Percentiles rank a stretch among this genome's conserved stretches.
These are phyloP conservation scores for Gyrodon lividus DNA, from an alignment of 768 basidiomycete species.

Conservation along the genomic window DNA sequence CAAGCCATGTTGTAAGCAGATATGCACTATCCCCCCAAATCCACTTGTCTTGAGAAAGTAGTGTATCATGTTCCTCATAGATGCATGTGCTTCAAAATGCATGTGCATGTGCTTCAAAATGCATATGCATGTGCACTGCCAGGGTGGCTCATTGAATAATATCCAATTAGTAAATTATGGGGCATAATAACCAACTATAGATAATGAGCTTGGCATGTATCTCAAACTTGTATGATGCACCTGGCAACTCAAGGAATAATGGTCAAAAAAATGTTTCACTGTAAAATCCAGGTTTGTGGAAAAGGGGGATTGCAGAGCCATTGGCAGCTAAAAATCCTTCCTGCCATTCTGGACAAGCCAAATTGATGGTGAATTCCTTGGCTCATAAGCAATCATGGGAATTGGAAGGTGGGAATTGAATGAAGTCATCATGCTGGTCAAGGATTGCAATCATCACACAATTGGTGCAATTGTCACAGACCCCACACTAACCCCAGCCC, in stretches of 20 bases:
- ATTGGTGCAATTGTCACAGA: conserved; percentile 21
- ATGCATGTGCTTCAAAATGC: not conserved
- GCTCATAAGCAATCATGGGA: not conserved
- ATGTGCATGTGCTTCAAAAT: too few species aligned
- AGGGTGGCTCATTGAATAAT: too few species aligned
- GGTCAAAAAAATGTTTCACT: conserved; percentile 16
- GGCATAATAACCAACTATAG: not conserved
- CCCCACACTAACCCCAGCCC: conserved; percentile 16
- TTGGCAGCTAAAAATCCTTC: not conserved
- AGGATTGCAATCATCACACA: conserved; percentile 15
- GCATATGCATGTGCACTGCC: too few species aligned
- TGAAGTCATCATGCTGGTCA: conserved; percentile 13
- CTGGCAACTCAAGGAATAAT: too few species aligned
- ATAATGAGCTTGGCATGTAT: too few species aligned
- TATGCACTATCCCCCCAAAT: too few species aligned
- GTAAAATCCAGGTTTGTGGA: conserved; percentile 5
- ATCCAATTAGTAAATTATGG: not conserved
- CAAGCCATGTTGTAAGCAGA: not conserved
- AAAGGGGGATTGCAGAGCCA: not conserved
- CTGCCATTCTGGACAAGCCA: not conserved
- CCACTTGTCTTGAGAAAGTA: not conserved
- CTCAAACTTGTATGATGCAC: conserved; percentile 1
- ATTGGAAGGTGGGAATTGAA: conserved; percentile 7
- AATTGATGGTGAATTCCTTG: too few species aligned
- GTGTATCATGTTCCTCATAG: not conserved